phyloP scores from a whole-genome alignment of 441 rosid genomes.

The Bruguiera hainesii region DNA sequence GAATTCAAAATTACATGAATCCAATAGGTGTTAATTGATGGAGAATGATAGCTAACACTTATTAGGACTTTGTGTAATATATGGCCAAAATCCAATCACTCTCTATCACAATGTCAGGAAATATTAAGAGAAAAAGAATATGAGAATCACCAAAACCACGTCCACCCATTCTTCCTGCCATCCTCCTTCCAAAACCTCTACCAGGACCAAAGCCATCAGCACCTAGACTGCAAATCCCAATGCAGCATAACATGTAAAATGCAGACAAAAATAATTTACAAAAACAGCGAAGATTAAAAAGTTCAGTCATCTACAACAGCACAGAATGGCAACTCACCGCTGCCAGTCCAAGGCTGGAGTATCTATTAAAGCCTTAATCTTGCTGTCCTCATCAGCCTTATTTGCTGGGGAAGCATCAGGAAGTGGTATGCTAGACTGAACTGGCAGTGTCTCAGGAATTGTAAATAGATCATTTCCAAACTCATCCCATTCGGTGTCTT shows the following conservation, averaged over 20 bases:
- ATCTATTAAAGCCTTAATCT: constrained; percentile 84
- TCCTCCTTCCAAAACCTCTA: constrained; percentile 93
- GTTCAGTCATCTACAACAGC: neutral
- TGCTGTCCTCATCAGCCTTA: constrained; percentile 93
- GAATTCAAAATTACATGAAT: too few species aligned
- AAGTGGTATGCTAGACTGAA: constrained; percentile 46
- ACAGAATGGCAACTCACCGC: constrained; percentile 51
- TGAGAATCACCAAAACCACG: constrained; percentile 90
- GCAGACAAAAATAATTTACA: neutral
- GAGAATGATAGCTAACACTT: too few species aligned
- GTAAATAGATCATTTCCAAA: constrained; percentile 94
- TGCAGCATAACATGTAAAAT: neutral
- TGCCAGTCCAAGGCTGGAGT: constrained; percentile 99
- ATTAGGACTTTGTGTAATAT: too few species aligned
- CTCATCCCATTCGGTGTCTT: constrained; percentile 90
- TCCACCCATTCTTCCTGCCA: constrained; percentile 86
- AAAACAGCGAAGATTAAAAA: neutral
- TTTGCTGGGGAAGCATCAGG: constrained; percentile 58
- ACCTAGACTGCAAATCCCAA: constrained; percentile 59
- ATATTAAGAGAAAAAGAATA: constrained; percentile 11
- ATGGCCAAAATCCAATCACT: too few species aligned
- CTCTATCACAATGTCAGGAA: neutral
- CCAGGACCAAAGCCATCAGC: constrained; percentile 75
- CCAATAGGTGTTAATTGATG: too few species aligned
- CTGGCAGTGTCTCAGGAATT: constrained; percentile 62